These are phyloP conservation scores for Acacia concinna DNA, from an alignment of 331 rosid species.

Conservation along the genomic window DNA sequence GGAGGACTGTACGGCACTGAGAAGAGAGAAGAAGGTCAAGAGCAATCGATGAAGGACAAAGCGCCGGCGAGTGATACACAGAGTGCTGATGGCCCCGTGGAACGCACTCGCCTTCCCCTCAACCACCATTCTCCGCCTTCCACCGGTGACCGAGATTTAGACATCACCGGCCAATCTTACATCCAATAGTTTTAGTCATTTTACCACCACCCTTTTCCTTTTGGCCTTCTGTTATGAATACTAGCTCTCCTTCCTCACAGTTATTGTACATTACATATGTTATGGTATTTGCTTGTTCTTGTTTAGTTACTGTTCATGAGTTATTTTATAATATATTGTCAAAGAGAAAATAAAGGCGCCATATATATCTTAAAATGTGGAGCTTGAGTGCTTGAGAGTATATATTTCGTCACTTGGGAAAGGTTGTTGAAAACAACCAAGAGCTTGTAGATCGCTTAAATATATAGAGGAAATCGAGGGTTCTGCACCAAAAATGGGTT, in stretches of 20 bases:
- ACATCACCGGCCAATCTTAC: conserved; percentile 72
- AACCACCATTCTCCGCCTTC: conserved; percentile 55
- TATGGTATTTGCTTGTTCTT: neutral
- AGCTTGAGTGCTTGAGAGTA: too few species aligned
- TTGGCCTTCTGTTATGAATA: neutral
- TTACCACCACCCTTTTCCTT: neutral
- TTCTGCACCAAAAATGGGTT: too few species aligned
- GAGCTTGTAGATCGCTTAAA: too few species aligned
- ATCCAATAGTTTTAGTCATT: conserved; percentile 51
- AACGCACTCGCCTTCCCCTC: conserved; percentile 34
- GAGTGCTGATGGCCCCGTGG: conserved; percentile 64
- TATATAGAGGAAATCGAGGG: too few species aligned
- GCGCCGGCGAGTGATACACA: conserved; percentile 60
- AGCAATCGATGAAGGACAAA: conserved; percentile 29
- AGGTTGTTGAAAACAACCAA: too few species aligned
- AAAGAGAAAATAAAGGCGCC: too few species aligned
- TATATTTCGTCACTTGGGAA: too few species aligned
- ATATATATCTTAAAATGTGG: too few species aligned
- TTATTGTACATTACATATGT: neutral
- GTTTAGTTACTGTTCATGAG: neutral
- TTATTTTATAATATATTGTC: neutral
- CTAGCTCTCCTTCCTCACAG: neutral
- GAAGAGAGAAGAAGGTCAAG: conserved; percentile 3
- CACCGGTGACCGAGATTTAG: conserved; percentile 65
- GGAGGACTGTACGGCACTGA: conserved; percentile 66